Conservation (phyloP, 306 rosid genomes). For the Macrotyloma uniflorum region DNA sequence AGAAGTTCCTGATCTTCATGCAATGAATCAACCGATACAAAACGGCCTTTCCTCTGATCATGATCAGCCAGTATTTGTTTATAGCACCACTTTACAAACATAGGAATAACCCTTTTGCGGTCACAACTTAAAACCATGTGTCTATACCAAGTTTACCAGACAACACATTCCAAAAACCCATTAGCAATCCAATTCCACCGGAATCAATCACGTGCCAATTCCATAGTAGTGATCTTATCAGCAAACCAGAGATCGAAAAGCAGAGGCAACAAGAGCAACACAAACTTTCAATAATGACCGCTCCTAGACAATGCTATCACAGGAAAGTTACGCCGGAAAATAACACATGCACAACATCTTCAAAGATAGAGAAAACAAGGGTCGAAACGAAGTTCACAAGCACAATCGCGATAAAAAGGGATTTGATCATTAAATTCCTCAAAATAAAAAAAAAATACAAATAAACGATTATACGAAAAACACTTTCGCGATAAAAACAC, state of each 20-base stretch:
- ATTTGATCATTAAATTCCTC: slow-evolving; percentile 6
- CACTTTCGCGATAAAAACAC: slow-evolving; percentile 7
- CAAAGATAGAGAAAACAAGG: background rate
- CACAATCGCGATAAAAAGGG: background rate
- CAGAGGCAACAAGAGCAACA: background rate
- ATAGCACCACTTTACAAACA: slow-evolving; percentile 9
- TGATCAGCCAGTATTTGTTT: background rate
- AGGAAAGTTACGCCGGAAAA: background rate
- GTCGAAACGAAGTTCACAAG: background rate
- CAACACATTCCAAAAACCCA: background rate
- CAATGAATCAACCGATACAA: background rate
- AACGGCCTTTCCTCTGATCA: background rate
- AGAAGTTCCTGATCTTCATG: background rate
- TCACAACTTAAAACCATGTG: background rate
- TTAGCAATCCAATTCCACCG: slow-evolving; percentile 23
- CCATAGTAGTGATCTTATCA: slow-evolving; percentile 1
- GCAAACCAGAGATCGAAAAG: slow-evolving; percentile 25
- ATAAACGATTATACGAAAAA: background rate
- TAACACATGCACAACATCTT: background rate
- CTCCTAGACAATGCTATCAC: background rate
- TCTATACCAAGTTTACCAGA: slow-evolving; percentile 19
- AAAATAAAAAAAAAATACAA: background rate
- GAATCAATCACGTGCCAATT: background rate
- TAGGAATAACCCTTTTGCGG: background rate
- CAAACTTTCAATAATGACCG: background rate